Percentiles rank a stretch among this genome's conserved stretches.
phyloP scores from a whole-genome alignment of 257 asterid genomes.

The Orobanche coerulescens region DNA sequence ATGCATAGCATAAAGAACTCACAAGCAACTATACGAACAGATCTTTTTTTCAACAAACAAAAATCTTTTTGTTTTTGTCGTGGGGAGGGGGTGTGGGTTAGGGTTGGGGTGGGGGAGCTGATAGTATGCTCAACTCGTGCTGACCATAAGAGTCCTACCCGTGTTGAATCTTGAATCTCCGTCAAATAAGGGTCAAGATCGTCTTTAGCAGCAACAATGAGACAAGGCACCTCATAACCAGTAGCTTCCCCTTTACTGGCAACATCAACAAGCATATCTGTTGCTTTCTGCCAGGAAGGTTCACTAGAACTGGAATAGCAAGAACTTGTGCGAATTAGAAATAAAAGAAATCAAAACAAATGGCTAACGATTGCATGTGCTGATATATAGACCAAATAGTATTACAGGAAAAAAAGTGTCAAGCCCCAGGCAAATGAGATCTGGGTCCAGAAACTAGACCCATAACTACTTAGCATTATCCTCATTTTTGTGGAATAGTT shows the following conservation, averaged over 20 bases:
- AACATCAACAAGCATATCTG: conserved; percentile 85
- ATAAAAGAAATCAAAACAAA: not conserved
- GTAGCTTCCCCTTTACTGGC: conserved; percentile 91
- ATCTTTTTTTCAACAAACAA: too few species aligned
- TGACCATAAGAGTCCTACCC: conserved; percentile 42
- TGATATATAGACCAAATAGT: not conserved
- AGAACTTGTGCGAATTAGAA: conserved; percentile 9
- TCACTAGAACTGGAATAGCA: conserved; percentile 51
- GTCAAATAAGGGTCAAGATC: conserved; percentile 79
- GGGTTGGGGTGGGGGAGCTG: not conserved
- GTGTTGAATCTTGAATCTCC: conserved; percentile 85
- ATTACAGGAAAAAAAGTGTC: not conserved
- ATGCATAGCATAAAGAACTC: not conserved
- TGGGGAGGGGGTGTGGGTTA: too few species aligned
- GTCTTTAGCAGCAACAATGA: conserved; percentile 91
- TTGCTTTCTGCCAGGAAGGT: conserved; percentile 74
- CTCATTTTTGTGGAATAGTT: not conserved
- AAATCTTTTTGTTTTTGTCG: too few species aligned
- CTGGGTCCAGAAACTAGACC: not conserved
- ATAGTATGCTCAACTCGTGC: not conserved
- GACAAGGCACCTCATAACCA: conserved; percentile 89
- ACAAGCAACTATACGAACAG: too few species aligned
- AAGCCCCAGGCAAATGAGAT: not conserved
- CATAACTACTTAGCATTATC: not conserved
- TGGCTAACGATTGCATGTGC: not conserved